Percentiles rank a stretch among this genome's conserved stretches.
Evolutionary conservation across 805 yeast genomes (phyloP).

Genomic region (Zygosaccharomyces rouxii): DNA sequence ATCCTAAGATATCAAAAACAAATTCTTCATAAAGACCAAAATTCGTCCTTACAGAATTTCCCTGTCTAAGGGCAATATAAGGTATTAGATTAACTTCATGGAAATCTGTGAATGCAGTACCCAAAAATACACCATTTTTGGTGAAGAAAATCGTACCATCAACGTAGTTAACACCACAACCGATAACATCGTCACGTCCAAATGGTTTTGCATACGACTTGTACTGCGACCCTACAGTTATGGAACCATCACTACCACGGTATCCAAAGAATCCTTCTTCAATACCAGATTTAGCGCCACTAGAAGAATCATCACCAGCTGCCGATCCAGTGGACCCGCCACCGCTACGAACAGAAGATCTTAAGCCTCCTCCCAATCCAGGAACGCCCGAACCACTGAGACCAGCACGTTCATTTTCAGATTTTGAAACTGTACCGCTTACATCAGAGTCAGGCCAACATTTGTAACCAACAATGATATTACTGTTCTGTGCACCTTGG

Average conservation of each 20-base stretch:
- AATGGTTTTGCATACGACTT: conserved; percentile 34
- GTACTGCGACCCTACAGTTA: conserved; percentile 23
- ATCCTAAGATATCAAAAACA: conserved; percentile 54
- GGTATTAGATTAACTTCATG: conserved; percentile 45
- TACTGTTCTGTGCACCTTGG: conserved; percentile 26
- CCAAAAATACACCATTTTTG: conserved; percentile 68
- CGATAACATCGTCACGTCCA: conserved; percentile 62
- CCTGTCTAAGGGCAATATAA: conserved; percentile 38
- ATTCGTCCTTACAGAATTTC: conserved; percentile 35
- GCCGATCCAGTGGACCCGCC: conserved; percentile 9
- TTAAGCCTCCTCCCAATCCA: conserved; percentile 9
- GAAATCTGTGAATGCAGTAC: conserved; percentile 49
- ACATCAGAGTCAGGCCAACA: conserved; percentile 12
- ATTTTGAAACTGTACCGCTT: conserved; percentile 5
- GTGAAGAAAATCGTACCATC: conserved; percentile 67
- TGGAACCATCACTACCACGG: conserved; percentile 31
- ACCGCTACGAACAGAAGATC: conserved; percentile 14
- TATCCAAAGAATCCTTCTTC: conserved; percentile 29
- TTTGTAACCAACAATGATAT: conserved; percentile 31
- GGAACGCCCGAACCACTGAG: conserved; percentile 6
- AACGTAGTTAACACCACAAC: conserved; percentile 76
- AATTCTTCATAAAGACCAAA: conserved; percentile 50
- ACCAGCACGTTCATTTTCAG: conserved; percentile 12
- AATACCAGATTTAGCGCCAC: conserved; percentile 12
- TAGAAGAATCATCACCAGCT: conserved; percentile 9